Evolutionary conservation across 2,329 filamentous ascomycete species (phyloP), one percentile per base, ranked within the genome.

Genomic region (Arachnopeziza araneosa): DNA sequence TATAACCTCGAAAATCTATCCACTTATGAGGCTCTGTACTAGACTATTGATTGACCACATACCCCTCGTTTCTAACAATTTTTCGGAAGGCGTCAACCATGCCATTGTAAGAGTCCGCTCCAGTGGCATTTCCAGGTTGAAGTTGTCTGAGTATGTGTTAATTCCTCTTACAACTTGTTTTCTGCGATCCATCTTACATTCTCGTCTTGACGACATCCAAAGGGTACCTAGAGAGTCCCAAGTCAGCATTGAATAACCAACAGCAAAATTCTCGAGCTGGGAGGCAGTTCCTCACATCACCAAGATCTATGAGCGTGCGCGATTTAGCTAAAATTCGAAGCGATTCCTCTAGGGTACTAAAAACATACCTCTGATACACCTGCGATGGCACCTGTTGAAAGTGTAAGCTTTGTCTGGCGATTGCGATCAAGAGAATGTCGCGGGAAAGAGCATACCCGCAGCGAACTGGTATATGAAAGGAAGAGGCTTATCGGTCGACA

Each of bases 21-120:
- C 23, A 23, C 58, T 6, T 36, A 50, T 62, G 36, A 66, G 65
- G 14, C 2, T 2, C 22, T 30, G 24, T 54, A 7, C 7, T n/a
- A n/a, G 10, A 26, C 7, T 6, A 10, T 12, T 7, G 22, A 26
- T 26, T 24, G 24, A 54, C 19, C 26, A 12, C 24, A 66, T 84
- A 96, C 91, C 95, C 95, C 80, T 99, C 95, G 75, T 96, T 88
- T 77, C 85, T 89, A 75, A 99, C 85, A 72, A 99, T 99, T 85
- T 99, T 99, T 73, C 85, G 83, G 82, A 99, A 96, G 82, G 93
- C 98, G 78, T 99, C 95, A 61, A 97, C 73, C 92, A 98, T 99
- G 82, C 95, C 91, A 79, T 85, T 96, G 83, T 99, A 98, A 69
- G 83, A 80, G 71, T 98, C 95, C 67, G 87, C 87, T 61, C 91